A percentile compares a stretch with the other conserved stretches of the same genome.
Evolutionary conservation across 140 eudicot genomes (phyloP).

Genomic region (Oenanthe javanica): DNA sequence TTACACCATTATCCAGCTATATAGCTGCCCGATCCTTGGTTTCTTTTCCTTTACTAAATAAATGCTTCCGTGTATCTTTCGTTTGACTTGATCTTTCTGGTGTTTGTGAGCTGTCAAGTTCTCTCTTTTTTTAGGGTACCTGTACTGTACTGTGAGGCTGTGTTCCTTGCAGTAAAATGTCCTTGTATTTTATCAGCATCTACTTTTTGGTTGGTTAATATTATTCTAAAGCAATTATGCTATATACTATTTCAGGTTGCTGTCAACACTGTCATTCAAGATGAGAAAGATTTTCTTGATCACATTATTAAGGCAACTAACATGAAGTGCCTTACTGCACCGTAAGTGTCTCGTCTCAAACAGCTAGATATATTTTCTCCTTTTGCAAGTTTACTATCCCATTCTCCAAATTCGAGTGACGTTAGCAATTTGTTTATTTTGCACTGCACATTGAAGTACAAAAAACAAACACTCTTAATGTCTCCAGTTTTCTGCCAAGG

Average conservation of each 20-base stretch:
- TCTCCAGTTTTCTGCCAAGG: too few relatives aligned
- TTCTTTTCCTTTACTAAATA: background rate
- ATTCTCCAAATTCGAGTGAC: too few relatives aligned
- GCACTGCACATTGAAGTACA: too few relatives aligned
- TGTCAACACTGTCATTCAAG: constrained; percentile 3
- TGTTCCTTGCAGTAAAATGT: too few relatives aligned
- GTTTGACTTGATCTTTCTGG: background rate
- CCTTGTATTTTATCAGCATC: too few relatives aligned
- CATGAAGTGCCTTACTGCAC: constrained; percentile 12
- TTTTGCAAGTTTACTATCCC: background rate
- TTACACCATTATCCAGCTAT: background rate
- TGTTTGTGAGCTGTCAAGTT: background rate
- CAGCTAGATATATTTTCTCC: background rate
- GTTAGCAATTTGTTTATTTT: too few relatives aligned
- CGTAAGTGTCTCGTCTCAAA: background rate
- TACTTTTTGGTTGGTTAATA: too few relatives aligned
- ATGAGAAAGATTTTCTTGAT: constrained; percentile 10
- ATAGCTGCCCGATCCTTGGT: background rate
- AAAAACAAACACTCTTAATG: too few relatives aligned
- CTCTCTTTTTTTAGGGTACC: background rate
- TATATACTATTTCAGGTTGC: background rate
- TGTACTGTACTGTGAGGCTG: too few relatives aligned
- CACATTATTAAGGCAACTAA: constrained; percentile 8
- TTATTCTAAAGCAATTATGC: background rate
- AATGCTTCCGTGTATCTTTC: background rate